phyloP scores from a whole-genome alignment of 192 early-diverging fungal genomes.

The Irineochytrium annulatum region DNA sequence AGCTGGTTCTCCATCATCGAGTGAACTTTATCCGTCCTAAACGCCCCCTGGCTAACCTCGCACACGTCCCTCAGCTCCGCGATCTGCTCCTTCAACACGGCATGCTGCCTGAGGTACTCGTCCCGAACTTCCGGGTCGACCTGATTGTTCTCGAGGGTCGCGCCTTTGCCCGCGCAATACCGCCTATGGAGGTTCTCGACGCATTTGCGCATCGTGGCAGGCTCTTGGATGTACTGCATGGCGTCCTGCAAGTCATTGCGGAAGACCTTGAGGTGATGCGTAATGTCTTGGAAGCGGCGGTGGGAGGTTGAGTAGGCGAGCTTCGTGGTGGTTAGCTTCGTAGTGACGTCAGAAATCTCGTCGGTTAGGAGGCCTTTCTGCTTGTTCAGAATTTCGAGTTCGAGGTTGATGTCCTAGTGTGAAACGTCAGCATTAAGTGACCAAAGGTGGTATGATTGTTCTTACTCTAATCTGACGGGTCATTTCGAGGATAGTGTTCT shows the following conservation, averaged over 20 bases:
- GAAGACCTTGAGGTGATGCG: conserved; percentile 28
- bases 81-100: conserved; percentile 28
- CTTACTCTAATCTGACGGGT: conserved; percentile 37
- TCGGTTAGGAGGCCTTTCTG: conserved; percentile 23
- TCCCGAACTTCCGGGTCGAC: conserved; percentile 36
- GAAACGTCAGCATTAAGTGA: not conserved
- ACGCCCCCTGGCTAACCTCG: conserved; percentile 28
- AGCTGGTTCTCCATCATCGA: conserved; percentile 41
- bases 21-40: conserved; percentile 35
- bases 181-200: conserved; percentile 26
- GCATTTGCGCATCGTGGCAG: conserved; percentile 28
- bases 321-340: conserved; percentile 24
- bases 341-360: conserved; percentile 25
- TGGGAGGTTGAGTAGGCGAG: conserved; percentile 25
- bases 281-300: conserved; percentile 24
- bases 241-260: conserved; percentile 35
- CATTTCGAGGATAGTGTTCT: conserved; percentile 51
- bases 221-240: conserved; percentile 46
- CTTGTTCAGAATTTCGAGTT: conserved; percentile 34
- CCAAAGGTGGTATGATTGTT: not conserved
- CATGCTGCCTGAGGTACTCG: conserved; percentile 37
- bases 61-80: conserved; percentile 16
- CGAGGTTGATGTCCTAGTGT: conserved; percentile 39
- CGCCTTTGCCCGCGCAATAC: conserved; percentile 15
- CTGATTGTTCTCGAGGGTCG: conserved; percentile 5